Conservation (phyloP, 1,284 basidiomycete species). For the Apiotrichum gamsii region DNA sequence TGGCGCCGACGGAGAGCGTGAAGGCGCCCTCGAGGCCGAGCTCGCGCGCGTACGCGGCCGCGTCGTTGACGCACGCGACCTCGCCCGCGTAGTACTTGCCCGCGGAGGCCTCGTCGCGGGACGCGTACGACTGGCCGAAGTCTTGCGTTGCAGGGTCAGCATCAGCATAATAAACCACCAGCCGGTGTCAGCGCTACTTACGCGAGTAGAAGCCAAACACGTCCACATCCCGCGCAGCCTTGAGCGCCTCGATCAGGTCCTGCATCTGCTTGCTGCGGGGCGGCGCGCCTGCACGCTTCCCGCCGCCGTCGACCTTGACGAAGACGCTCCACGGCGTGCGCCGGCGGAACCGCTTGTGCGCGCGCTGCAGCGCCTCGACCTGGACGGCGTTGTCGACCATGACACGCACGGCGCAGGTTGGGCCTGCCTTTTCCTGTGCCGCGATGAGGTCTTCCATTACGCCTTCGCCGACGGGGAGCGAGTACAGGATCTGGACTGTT, state of each 20-base stretch:
- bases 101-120: slow-evolving; percentile 60
- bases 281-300: slow-evolving; percentile 73
- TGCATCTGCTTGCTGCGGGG: slow-evolving; percentile 56
- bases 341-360: slow-evolving; percentile 31
- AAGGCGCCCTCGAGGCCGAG: slow-evolving; percentile 50
- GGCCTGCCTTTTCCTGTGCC: slow-evolving; percentile 56
- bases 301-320: slow-evolving; percentile 72
- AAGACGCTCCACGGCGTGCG: slow-evolving; percentile 62
- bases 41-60: slow-evolving; percentile 56
- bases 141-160: slow-evolving; percentile 17
- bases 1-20: slow-evolving; percentile 71
- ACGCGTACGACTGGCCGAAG: slow-evolving; percentile 60
- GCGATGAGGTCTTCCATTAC: slow-evolving; percentile 65
- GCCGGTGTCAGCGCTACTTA: slow-evolving; percentile 11
- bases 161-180: background rate
- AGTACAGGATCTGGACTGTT: slow-evolving; percentile 64
- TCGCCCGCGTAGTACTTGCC: slow-evolving; percentile 63
- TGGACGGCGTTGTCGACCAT: slow-evolving; percentile 72
- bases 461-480: slow-evolving; percentile 62
- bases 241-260: slow-evolving; percentile 53
- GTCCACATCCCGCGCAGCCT: slow-evolving; percentile 48
- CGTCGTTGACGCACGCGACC: slow-evolving; percentile 62
- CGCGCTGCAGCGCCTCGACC: slow-evolving; percentile 58
- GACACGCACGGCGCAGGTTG: slow-evolving; percentile 58
- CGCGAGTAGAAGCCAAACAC: slow-evolving; percentile 81